Conservation (phyloP, 73 alveolate genomes). For the Uronychia binucleata region DNA sequence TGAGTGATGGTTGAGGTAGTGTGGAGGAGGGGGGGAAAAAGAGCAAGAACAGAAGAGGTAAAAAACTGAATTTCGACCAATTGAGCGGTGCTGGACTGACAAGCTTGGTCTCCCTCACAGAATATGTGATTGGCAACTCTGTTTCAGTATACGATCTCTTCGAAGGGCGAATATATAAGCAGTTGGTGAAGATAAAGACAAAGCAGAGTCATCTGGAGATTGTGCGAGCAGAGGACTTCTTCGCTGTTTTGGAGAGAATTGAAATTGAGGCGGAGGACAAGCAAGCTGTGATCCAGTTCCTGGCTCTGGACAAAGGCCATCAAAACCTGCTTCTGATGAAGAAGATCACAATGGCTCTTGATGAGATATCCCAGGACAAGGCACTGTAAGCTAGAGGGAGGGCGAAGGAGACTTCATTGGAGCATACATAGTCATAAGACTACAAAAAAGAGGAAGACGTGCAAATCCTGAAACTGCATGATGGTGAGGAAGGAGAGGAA, state of each 20-base stretch:
- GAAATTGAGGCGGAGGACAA: conserved; percentile 25
- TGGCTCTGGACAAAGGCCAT: conserved; percentile 21
- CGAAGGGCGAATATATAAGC: conserved; percentile 25
- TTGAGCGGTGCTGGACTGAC: conserved; percentile 9
- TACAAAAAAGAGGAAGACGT: conserved; percentile 11
- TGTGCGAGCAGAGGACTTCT: conserved; percentile 34
- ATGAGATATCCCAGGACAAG: conserved; percentile 39
- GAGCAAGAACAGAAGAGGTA: background rate
- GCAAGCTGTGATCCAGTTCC: conserved; percentile 15
- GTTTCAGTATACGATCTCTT: conserved; percentile 32
- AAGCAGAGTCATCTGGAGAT: conserved; percentile 31
- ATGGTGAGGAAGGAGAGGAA: too few relatives aligned
- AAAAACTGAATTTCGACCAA: conserved; percentile 23
- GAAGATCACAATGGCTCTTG: conserved; percentile 27
- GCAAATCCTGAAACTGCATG: background rate
- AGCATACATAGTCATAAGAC: too few relatives aligned
- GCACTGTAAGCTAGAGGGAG: conserved; percentile 17
- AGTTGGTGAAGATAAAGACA: conserved; percentile 34
- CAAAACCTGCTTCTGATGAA: conserved; percentile 32
- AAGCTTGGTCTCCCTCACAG: conserved; percentile 16
- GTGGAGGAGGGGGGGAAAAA: conserved; percentile 13
- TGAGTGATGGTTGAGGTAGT: conserved; percentile 38
- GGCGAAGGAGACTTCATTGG: conserved; percentile 14
- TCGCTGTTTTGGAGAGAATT: conserved; percentile 4
- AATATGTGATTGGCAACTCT: conserved; percentile 24